Evolutionary conservation across 805 yeast species (phyloP).

Genomic region (Candida nonsorbophila): DNA sequence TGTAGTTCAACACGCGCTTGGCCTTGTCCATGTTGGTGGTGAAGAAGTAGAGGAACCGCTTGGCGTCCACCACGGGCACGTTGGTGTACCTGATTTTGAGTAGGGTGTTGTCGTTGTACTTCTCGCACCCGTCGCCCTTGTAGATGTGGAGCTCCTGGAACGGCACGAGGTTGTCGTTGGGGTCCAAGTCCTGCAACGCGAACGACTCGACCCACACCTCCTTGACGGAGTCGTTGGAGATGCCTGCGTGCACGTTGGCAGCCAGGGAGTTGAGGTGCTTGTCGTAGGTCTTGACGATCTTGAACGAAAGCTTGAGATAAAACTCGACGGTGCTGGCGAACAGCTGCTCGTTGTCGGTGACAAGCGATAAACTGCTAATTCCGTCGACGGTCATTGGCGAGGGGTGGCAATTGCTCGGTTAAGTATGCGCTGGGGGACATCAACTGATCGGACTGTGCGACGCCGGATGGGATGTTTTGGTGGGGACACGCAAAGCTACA

Average conservation of each 20-base stretch:
- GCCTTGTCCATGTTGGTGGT: conserved; percentile 21
- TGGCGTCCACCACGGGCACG: conserved; percentile 3
- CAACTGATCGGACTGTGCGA: conserved; percentile 1
- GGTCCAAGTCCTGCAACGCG: conserved; percentile 41
- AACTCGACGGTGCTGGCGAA: conserved; percentile 49
- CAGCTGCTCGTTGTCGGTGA: conserved; percentile 43
- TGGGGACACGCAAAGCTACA: too few species aligned
- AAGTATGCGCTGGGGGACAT: neutral
- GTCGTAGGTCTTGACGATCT: conserved; percentile 53
- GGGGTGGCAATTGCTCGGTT: neutral
- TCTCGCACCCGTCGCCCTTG: conserved; percentile 29
- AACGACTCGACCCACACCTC: conserved; percentile 73
- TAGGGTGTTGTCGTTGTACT: conserved; percentile 21
- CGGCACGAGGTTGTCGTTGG: conserved; percentile 28
- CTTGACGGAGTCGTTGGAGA: conserved; percentile 59
- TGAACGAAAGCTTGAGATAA: conserved; percentile 58
- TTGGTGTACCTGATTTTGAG: conserved; percentile 31
- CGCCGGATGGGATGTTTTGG: too few species aligned
- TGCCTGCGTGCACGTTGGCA: conserved; percentile 35
- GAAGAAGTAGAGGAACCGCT: conserved; percentile 24
- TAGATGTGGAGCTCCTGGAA: conserved; percentile 37
- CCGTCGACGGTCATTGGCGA: conserved; percentile 13
- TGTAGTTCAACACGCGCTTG: conserved; percentile 11
- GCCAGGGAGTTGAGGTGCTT: conserved; percentile 34
- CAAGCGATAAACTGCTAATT: conserved; percentile 57